A percentile compares a stretch with the other conserved stretches of the same genome.
phyloP scores from a whole-genome alignment of 2,329 filamentous ascomycete species.

The Aphanoascus verrucosus region DNA sequence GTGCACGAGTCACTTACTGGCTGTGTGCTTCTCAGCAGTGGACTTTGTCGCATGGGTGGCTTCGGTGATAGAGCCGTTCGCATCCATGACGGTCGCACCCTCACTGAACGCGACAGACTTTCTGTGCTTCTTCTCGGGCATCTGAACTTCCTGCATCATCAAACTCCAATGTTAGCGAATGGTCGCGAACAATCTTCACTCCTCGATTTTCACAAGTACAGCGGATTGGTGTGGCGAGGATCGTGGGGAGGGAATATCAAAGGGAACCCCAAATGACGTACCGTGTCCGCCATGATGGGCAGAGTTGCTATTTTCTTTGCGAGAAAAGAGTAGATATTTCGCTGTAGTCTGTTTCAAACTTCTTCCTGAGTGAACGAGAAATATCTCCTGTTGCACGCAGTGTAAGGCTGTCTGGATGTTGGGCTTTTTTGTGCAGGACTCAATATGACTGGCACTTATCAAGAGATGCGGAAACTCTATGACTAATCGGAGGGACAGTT shows the following conservation, averaged over 20 bases:
- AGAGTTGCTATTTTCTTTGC: background rate
- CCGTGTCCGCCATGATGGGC: slow-evolving; percentile 33
- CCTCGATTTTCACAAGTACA: background rate
- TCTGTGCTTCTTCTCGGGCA: slow-evolving; percentile 50
- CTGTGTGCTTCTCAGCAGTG: slow-evolving; percentile 68
- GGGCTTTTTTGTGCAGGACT: background rate
- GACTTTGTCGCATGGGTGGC: slow-evolving; percentile 61
- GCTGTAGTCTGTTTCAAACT: background rate
- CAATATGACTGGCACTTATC: background rate
- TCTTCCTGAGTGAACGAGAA: background rate
- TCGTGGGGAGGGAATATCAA: slow-evolving; percentile 20
- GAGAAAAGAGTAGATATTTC: background rate
- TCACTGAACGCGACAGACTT: slow-evolving; percentile 93
- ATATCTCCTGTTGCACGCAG: background rate
- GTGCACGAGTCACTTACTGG: slow-evolving; percentile 42
- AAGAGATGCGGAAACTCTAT: slow-evolving; percentile 3
- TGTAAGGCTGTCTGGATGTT: background rate
- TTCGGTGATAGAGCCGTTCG: slow-evolving; percentile 74
- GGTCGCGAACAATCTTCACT: background rate
- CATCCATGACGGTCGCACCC: slow-evolving; percentile 75
- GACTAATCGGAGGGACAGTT: background rate
- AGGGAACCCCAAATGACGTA: slow-evolving; percentile 36
- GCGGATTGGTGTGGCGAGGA: slow-evolving; percentile 13
- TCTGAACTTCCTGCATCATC: slow-evolving; percentile 30
- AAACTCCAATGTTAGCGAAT: slow-evolving; percentile 19